Evolutionary conservation across 176 grass and related monocot genomes (phyloP).

Genomic region (Phoenix roebelenii): DNA sequence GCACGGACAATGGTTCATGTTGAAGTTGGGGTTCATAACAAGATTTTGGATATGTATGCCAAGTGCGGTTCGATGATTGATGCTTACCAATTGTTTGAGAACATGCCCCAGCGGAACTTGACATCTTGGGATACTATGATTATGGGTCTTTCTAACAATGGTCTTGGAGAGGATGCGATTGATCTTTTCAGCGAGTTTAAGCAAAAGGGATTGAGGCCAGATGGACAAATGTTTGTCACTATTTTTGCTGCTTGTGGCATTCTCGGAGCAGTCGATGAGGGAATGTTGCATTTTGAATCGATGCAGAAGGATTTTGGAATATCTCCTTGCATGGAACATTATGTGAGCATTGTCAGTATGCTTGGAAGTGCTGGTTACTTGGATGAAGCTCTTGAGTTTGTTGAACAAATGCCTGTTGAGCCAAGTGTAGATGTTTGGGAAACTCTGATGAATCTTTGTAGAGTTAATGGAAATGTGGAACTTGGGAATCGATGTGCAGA

Average conservation of each 20-base stretch:
- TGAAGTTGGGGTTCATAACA: slow-evolving; percentile 59
- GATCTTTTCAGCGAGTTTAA: slow-evolving; percentile 62
- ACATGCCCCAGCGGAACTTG: slow-evolving; percentile 53
- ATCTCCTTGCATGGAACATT: slow-evolving; percentile 61
- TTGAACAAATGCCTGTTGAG: slow-evolving; percentile 72
- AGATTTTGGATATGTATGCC: slow-evolving; percentile 78
- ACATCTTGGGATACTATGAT: slow-evolving; percentile 80
- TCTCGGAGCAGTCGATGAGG: slow-evolving; percentile 77
- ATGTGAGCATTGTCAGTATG: slow-evolving; percentile 72
- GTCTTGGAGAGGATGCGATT: slow-evolving; percentile 74
- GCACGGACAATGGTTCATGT: slow-evolving; percentile 26
- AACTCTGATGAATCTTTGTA: slow-evolving; percentile 73
- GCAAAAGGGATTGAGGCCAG: slow-evolving; percentile 44
- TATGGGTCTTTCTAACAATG: slow-evolving; percentile 62
- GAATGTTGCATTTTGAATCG: slow-evolving; percentile 88
- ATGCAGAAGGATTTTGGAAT: slow-evolving; percentile 86
- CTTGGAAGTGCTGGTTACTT: slow-evolving; percentile 83
- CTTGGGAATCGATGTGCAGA: slow-evolving; percentile 55
- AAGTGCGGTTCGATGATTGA: slow-evolving; percentile 78
- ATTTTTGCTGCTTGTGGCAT: slow-evolving; percentile 68
- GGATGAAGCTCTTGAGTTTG: slow-evolving; percentile 75
- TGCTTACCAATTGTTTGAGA: slow-evolving; percentile 55
- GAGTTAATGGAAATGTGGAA: slow-evolving; percentile 58
- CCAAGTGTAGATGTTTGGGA: slow-evolving; percentile 80
- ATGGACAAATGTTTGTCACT: slow-evolving; percentile 51